A percentile compares a stretch with the other conserved stretches of the same genome.
Evolutionary conservation across 2,329 filamentous ascomycete genomes (phyloP).

Genomic region (Waltergamsia citrina): DNA sequence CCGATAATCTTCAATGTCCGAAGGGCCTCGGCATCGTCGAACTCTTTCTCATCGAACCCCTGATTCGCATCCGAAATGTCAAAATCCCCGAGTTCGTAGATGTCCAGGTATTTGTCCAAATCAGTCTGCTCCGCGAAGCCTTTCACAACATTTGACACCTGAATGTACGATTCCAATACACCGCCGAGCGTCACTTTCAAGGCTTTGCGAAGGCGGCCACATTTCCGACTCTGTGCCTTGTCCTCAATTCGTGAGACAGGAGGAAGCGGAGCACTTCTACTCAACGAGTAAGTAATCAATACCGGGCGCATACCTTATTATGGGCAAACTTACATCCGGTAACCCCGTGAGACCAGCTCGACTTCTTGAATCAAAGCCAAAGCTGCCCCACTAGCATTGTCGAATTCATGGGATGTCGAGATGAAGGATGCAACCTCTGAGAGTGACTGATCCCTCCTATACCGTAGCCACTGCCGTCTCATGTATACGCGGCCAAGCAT

Average conservation of each 20-base stretch:
- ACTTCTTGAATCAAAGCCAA: slow-evolving; percentile 85
- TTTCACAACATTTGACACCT: slow-evolving; percentile 59
- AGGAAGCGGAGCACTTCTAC: slow-evolving; percentile 76
- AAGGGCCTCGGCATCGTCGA: slow-evolving; percentile 71
- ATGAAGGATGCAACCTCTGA: slow-evolving; percentile 61
- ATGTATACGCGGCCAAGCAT: slow-evolving; percentile 58
- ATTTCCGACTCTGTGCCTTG: slow-evolving; percentile 67
- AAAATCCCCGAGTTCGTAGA: slow-evolving; percentile 68
- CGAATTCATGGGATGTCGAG: slow-evolving; percentile 68
- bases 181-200: slow-evolving; percentile 61
- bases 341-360: slow-evolving; percentile 87
- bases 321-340: slow-evolving; percentile 56
- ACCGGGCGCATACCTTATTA: not conserved
- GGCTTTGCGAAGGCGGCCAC: slow-evolving; percentile 68
- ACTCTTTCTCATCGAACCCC: slow-evolving; percentile 53
- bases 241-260: slow-evolving; percentile 91
- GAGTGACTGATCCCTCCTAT: slow-evolving; percentile 66
- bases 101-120: slow-evolving; percentile 86
- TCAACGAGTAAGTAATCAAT: slow-evolving; percentile 11
- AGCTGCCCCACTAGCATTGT: slow-evolving; percentile 65
- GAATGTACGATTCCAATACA: slow-evolving; percentile 62
- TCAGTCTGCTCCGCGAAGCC: slow-evolving; percentile 70
- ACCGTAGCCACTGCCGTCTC: slow-evolving; percentile 72
- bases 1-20: slow-evolving; percentile 74
- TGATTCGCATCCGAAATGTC: slow-evolving; percentile 63